Evolutionary conservation across 2,329 filamentous ascomycete species (phyloP).

Genomic region (Neurospora sp.): DNA sequence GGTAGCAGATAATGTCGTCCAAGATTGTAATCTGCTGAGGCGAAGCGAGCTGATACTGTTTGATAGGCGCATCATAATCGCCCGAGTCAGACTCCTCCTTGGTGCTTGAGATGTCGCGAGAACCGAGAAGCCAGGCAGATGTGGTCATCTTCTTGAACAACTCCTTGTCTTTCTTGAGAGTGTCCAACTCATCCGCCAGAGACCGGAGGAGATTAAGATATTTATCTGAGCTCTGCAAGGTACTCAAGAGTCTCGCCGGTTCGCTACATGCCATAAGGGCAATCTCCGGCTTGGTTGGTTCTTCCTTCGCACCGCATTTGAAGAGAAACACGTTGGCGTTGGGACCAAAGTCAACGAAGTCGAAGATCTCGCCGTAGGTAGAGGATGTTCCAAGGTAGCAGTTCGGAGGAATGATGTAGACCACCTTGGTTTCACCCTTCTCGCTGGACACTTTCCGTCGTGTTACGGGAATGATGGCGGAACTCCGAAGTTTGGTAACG

Average conservation of each 20-base stretch:
- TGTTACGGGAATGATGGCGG: conserved; percentile 62
- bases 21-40: conserved; percentile 67
- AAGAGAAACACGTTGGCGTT: conserved; percentile 84
- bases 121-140: conserved; percentile 73
- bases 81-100: conserved; percentile 37
- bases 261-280: conserved; percentile 76
- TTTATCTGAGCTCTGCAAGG: conserved; percentile 72
- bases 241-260: conserved; percentile 70
- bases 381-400: conserved; percentile 69
- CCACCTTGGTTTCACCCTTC: conserved; percentile 31
- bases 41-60: conserved; percentile 67
- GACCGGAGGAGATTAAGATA: conserved; percentile 77
- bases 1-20: conserved; percentile 84
- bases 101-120: conserved; percentile 54
- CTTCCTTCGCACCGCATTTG: conserved; percentile 80
- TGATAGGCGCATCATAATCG: conserved; percentile 56
- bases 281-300: conserved; percentile 80
- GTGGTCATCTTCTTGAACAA: conserved; percentile 68
- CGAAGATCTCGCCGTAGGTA: conserved; percentile 80
- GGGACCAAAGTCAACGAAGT: conserved; percentile 88
- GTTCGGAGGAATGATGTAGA: conserved; percentile 56
- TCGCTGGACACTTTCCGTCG: conserved; percentile 24
- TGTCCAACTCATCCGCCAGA: conserved; percentile 61
- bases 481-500: conserved; percentile 49
- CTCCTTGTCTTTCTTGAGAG: conserved; percentile 67